Evolutionary conservation across 805 yeast species (phyloP), one percentile per base, ranked within the genome.

Genomic region (Scheffersomyces lignosus): DNA sequence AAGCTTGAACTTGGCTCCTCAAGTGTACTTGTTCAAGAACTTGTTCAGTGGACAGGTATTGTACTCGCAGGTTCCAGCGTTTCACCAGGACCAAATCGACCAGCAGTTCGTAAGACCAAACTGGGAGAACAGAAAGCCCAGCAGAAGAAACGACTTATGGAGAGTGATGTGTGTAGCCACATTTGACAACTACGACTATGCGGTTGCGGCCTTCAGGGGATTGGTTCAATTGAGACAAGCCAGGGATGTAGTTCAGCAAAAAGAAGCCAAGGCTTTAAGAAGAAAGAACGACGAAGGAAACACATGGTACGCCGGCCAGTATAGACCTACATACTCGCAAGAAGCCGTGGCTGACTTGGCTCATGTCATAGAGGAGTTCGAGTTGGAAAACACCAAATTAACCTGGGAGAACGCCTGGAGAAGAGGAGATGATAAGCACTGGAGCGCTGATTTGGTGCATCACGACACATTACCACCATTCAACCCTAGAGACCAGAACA

Each of bases 371-470:
- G 89, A 83, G 38, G 83, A 80, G 43, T 70, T 81, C 43, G 70
- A 69, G 33, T 60, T 69, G 48, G 67, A 58, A 24, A 44, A 68
- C 45, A 68, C 82, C 26, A 75, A 67, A 30, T 68, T 88, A 16
- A 73, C 70, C 49, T 90, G 98, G 98, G 96, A 88, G 51, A 79
- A 80, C 47, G 68, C 77, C 36, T 89, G 95, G 95, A 77, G 96
- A 60, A 80, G 79, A 64, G 98, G 98, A 31, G 89, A 79, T 35
- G 81, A 77, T 32, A 65, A 71, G 44, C 73, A 82, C 59, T 89
- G 97, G 97, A 66, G 76, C 37, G 47, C 44, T 2, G 74, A 73
- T 6, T 58, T 78, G 36, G 81, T 81, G 12, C 63, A 73, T 43
- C 96, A 87, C 63, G 71, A 71, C n/a, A 61, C 65, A 40, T 62